A percentile compares a stretch with the other conserved stretches of the same genome.
phyloP scores from a whole-genome alignment of 345 rosid species.

The Brassica cretica region DNA sequence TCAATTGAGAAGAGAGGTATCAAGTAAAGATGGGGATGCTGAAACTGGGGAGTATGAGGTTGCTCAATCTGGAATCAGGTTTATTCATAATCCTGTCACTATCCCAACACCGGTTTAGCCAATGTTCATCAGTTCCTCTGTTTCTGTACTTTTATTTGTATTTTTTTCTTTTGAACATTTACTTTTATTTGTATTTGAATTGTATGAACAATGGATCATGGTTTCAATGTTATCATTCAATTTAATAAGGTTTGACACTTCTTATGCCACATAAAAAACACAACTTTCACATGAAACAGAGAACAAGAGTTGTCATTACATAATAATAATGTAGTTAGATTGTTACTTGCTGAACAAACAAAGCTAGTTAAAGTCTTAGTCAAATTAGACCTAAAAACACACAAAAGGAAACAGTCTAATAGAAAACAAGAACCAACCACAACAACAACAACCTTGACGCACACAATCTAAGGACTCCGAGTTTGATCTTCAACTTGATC shows the following conservation, averaged over 20 bases:
- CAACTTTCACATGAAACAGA: neutral
- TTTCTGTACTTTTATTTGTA: slow-evolving; percentile 28
- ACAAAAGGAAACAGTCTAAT: slow-evolving; percentile 7
- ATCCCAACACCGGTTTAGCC: slow-evolving; percentile 28
- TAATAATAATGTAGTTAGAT: slow-evolving; percentile 18
- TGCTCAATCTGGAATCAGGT: slow-evolving; percentile 51
- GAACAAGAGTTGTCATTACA: slow-evolving; percentile 24
- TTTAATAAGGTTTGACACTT: no score
- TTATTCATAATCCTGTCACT: slow-evolving; percentile 26
- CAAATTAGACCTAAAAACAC: slow-evolving; percentile 22
- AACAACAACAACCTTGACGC: neutral
- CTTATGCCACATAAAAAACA: no score
- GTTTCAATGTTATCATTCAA: no score
- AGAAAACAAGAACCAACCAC: neutral
- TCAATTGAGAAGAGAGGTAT: slow-evolving; percentile 52
- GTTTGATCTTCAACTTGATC: slow-evolving; percentile 65
- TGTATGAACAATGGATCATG: no score
- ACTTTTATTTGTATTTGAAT: no score
- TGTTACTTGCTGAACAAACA: slow-evolving; percentile 5
- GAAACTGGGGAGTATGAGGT: slow-evolving; percentile 58
- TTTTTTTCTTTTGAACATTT: no score
- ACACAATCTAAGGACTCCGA: slow-evolving; percentile 46
- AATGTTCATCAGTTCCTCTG: neutral
- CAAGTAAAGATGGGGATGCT: slow-evolving; percentile 28
- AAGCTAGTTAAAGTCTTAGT: neutral